Percentiles rank a stretch among this genome's conserved stretches.
Conservation (phyloP, 2,329 filamentous ascomycete genomes). For the Myriosclerotinia curreyana region DNA sequence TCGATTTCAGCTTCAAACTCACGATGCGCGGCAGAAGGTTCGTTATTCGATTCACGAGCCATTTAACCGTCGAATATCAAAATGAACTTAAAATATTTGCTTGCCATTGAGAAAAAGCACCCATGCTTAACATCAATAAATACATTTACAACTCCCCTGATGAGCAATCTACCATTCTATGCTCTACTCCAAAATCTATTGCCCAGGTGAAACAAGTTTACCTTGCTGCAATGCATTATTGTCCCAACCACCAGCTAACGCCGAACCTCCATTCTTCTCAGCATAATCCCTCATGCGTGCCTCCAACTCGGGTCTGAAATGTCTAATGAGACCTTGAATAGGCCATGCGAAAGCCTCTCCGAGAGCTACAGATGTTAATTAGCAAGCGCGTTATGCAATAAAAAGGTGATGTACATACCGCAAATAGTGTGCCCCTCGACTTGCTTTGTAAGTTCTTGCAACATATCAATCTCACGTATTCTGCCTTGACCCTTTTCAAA, state of each 20-base stretch:
- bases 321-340: conserved; percentile 94
- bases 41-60: background rate
- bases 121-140: conserved; percentile 34
- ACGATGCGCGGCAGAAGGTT: background rate
- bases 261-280: conserved; percentile 65
- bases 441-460: conserved; percentile 98
- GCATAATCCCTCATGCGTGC: conserved; percentile 81
- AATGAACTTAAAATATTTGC: conserved; percentile 19
- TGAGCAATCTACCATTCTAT: conserved; percentile 30
- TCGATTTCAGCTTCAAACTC: background rate
- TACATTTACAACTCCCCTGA: conserved; percentile 34
- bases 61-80: background rate
- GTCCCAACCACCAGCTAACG: conserved; percentile 84
- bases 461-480: conserved; percentile 95
- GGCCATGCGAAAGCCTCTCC: conserved; percentile 99
- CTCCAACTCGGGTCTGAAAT: conserved; percentile 96
- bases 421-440: conserved; percentile 99
- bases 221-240: conserved; percentile 73
- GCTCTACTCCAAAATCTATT: conserved; percentile 55
- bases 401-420: conserved; percentile 54
- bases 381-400: background rate
- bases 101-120: conserved; percentile 22
- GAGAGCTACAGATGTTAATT: conserved; percentile 55
- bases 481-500: conserved; percentile 90
- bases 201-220: conserved; percentile 81